Evolutionary conservation across 2,329 filamentous ascomycete genomes (phyloP), one percentile per base, ranked within the genome.

Genomic region (Pestalotiopsis sp.): DNA sequence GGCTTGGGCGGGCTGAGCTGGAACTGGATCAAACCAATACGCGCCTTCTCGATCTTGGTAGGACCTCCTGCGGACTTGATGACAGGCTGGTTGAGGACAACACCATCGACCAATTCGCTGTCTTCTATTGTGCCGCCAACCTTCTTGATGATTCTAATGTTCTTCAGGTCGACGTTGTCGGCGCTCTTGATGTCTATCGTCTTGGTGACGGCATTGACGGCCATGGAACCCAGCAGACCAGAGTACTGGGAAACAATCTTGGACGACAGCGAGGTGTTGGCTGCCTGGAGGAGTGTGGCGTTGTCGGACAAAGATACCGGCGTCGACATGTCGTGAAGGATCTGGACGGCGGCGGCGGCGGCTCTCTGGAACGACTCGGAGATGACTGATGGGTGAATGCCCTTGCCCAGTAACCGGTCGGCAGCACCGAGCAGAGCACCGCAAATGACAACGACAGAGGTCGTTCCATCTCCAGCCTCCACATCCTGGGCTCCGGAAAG

Each of bases 241-340:
- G 96, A 96, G 82, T 99, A 94, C 82, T 98, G 95, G 68, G 95
- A 96, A 70, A 99, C 96, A 76, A 99, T 98, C 85, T 99, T 99
- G 75, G 96, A 98, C 64, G 94, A 98, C 66, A 99, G 89, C 48
- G 96, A 97, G 64, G 96, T 99, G 73, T 96, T 97, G 73, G 96
- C 96, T 70, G 96, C 96, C 86, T 98, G 97, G 72, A 98, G 90
- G 70, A 99, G 91, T 55, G 94, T 94, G 58, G 93, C 86, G 68
- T 93, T 94, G 80, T 99, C 96, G 78, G 88, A 89, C 69, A 99
- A 89, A 71, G 92, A 89, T 76, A 99, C 95, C 64, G 96, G 95
- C 74, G 95, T 92, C 75, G 95, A 97, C 93, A 99, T 99, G 73
- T 93, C 92, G 82, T 97, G 93, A 67, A 99, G 90, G 68, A 97